Evolutionary conservation across 2,329 filamentous ascomycete genomes (phyloP).

Genomic region (Geosmithia morbida): DNA sequence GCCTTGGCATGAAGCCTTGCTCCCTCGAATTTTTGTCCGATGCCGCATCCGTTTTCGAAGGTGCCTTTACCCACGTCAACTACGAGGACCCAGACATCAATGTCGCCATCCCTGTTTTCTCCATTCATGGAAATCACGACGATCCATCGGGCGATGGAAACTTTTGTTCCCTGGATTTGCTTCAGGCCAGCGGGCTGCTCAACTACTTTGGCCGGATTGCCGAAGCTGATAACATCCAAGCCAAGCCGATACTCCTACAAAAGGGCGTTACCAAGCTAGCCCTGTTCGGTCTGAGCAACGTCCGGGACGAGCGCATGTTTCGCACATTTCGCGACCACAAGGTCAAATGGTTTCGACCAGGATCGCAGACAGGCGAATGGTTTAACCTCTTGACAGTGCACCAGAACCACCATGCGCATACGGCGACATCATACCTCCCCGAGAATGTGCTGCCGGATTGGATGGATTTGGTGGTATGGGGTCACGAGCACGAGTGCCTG

Average conservation of each 20-base stretch:
- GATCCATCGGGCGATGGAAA: constrained; percentile 95
- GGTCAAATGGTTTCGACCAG: constrained; percentile 84
- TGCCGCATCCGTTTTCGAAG: constrained; percentile 78
- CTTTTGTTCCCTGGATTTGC: constrained; percentile 75
- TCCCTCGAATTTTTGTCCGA: constrained; percentile 92
- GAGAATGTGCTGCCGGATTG: constrained; percentile 88
- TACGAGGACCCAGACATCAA: constrained; percentile 98
- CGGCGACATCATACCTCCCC: constrained; percentile 82
- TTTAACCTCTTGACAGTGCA: constrained; percentile 94
- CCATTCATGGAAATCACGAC: constrained; percentile 96
- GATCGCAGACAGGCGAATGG: constrained; percentile 70
- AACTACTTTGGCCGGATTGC: constrained; percentile 94
- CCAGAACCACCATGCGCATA: constrained; percentile 90
- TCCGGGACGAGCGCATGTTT: constrained; percentile 88
- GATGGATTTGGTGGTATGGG: constrained; percentile 87
- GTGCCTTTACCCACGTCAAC: constrained; percentile 86
- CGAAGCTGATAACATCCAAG: constrained; percentile 82
- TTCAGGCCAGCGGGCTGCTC: constrained; percentile 80
- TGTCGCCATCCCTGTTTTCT: constrained; percentile 91
- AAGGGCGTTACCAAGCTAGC: constrained; percentile 90
- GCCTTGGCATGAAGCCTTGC: constrained; percentile 87
- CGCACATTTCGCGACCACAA: constrained; percentile 86
- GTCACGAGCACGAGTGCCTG: constrained; percentile 91
- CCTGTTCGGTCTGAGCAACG: constrained; percentile 87
- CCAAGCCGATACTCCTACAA: constrained; percentile 84